These are phyloP conservation scores for Nephromyces sp. DNA, from an alignment of 169 alveolate species.

Conservation along the genomic window DNA sequence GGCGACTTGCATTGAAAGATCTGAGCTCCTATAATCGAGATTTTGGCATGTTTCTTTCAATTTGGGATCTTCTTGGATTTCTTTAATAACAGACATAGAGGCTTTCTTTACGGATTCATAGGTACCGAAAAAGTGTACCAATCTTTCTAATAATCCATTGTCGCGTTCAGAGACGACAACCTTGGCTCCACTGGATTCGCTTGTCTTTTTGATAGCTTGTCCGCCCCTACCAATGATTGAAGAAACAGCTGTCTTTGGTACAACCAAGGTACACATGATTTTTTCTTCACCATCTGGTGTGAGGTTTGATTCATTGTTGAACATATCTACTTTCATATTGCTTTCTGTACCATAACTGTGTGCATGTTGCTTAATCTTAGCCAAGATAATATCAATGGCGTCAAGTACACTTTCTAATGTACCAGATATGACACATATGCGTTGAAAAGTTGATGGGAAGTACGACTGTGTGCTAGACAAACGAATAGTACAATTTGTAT, in stretches of 20 bases:
- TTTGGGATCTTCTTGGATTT: slow-evolving; percentile 14
- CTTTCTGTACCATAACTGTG: too few relatives aligned
- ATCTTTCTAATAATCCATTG: slow-evolving; percentile 17
- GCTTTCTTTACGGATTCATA: slow-evolving; percentile 9
- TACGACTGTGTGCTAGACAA: slow-evolving; percentile 18
- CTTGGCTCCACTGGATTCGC: slow-evolving; percentile 3
- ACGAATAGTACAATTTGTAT: slow-evolving; percentile 15
- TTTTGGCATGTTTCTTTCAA: neutral
- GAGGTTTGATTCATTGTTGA: too few relatives aligned
- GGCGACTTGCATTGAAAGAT: too few relatives aligned
- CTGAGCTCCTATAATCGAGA: neutral
- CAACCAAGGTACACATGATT: slow-evolving; percentile 7
- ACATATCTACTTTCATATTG: too few relatives aligned
- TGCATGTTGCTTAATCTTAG: slow-evolving; percentile 1
- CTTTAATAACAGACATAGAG: neutral
- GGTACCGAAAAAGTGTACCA: slow-evolving; percentile 7
- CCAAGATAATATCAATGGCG: slow-evolving; percentile 11
- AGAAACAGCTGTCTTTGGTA: slow-evolving; percentile 25
- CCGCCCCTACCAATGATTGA: slow-evolving; percentile 33
- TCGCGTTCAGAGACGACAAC: slow-evolving; percentile 19
- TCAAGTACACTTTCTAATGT: slow-evolving; percentile 11
- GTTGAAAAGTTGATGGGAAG: slow-evolving; percentile 19
- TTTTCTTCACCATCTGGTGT: neutral
- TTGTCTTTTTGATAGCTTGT: slow-evolving; percentile 10
- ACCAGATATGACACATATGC: slow-evolving; percentile 17